A percentile compares a stretch with the other conserved stretches of the same genome.
Evolutionary conservation across 2,329 filamentous ascomycete species (phyloP).

Genomic region (Paramyrothecium roridum): DNA sequence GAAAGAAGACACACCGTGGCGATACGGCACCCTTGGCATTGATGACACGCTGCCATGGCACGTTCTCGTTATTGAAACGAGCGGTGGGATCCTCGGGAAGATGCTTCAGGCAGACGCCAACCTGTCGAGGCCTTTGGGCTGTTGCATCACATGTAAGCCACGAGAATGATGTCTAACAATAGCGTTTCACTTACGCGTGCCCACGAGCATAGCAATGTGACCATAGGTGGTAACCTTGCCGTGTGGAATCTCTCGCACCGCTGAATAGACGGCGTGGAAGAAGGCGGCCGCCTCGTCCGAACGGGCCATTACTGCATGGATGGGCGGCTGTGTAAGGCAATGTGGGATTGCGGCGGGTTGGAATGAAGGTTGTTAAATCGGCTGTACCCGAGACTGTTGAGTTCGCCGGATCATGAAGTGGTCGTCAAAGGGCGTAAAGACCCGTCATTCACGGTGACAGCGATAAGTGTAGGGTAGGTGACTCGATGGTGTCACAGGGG

Average conservation of each 20-base stretch:
- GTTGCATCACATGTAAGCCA: not conserved
- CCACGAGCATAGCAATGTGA: slow-evolving; percentile 70
- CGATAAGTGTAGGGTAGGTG: no score
- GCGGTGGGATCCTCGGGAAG: slow-evolving; percentile 55
- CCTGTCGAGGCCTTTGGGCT: slow-evolving; percentile 77
- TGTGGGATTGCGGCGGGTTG: not conserved
- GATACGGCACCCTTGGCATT: slow-evolving; percentile 85
- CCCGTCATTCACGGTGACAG: no score
- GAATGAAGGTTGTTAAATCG: not conserved
- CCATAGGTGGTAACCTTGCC: slow-evolving; percentile 88
- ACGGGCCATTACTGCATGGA: slow-evolving; percentile 53
- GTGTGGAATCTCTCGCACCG: slow-evolving; percentile 78
- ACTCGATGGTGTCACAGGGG: no score
- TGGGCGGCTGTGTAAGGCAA: not conserved
- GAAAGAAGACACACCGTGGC: slow-evolving; percentile 55
- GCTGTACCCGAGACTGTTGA: not conserved
- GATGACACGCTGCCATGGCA: slow-evolving; percentile 94
- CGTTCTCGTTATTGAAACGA: slow-evolving; percentile 70
- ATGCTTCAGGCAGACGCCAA: slow-evolving; percentile 87
- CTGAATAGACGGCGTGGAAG: slow-evolving; percentile 74
- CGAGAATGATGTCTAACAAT: not conserved
- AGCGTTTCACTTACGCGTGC: slow-evolving; percentile 56
- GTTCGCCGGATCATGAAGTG: no score
- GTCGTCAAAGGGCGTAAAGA: no score
- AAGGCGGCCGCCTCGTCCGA: slow-evolving; percentile 74